Evolutionary conservation across 768 basidiomycete genomes (phyloP).

Genomic region (Hygrophorus russula): DNA sequence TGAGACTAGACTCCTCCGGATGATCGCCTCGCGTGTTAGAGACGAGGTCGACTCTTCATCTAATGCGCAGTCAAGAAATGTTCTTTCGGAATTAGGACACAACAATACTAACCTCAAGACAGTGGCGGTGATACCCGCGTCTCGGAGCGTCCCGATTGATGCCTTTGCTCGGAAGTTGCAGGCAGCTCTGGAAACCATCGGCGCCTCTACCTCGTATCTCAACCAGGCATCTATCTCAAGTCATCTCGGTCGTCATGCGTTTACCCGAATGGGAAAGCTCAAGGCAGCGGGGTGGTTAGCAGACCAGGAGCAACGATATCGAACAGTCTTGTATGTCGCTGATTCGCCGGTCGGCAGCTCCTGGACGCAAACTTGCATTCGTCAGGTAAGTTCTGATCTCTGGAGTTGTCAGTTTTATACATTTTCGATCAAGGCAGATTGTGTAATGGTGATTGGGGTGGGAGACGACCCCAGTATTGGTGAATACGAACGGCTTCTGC

Average conservation of each 20-base stretch:
- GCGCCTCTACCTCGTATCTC: slow-evolving; percentile 86
- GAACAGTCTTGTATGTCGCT: slow-evolving; percentile 91
- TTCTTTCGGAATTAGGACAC: slow-evolving; percentile 51
- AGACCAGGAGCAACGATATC: slow-evolving; percentile 88
- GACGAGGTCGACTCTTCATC: slow-evolving; percentile 65
- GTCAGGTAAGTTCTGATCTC: slow-evolving; percentile 45
- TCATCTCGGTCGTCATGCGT: slow-evolving; percentile 90
- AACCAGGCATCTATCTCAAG: slow-evolving; percentile 89
- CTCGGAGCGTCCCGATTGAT: slow-evolving; percentile 80
- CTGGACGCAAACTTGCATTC: slow-evolving; percentile 97
- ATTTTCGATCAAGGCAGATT: slow-evolving; percentile 56
- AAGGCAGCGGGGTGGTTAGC: slow-evolving; percentile 88
- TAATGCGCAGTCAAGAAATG: slow-evolving; percentile 36
- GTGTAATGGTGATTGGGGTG: slow-evolving; percentile 88
- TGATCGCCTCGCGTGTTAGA: slow-evolving; percentile 88
- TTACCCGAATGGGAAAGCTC: slow-evolving; percentile 92
- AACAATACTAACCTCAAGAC: slow-evolving; percentile 89
- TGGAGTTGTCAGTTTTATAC: neutral
- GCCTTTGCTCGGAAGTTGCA: slow-evolving; percentile 86
- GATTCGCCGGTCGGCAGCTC: slow-evolving; percentile 91
- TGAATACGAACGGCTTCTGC: slow-evolving; percentile 86
- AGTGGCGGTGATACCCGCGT: slow-evolving; percentile 82
- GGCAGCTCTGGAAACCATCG: slow-evolving; percentile 79
- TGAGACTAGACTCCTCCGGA: slow-evolving; percentile 56
- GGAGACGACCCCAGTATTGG: slow-evolving; percentile 86